Percentiles rank a stretch among this genome's conserved stretches.
phyloP scores from a whole-genome alignment of 2,329 filamentous ascomycete species.

The Emmonsia crescens region DNA sequence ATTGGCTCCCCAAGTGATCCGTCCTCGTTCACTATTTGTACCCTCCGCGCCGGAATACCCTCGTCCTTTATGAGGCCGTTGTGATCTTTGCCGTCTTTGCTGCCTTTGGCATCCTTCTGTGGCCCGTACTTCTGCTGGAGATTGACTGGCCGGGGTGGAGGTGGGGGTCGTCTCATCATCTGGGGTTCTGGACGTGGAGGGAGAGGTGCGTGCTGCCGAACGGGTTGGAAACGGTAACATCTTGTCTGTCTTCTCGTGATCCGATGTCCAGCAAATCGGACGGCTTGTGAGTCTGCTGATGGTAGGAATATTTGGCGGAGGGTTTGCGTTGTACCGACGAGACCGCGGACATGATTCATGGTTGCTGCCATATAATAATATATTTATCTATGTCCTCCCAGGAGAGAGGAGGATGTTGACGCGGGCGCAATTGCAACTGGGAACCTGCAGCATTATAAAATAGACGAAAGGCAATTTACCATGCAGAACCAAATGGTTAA shows the following conservation, averaged over 20 bases:
- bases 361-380: conserved; percentile 3
- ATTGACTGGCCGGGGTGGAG: background rate
- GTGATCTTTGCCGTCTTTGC: background rate
- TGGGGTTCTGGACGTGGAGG: background rate
- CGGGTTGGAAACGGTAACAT: conserved; percentile 1
- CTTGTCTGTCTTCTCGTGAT: background rate
- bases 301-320: conserved; percentile 3
- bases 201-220: background rate
- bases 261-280: background rate
- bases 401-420: background rate
- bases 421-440: background rate
- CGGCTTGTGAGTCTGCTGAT: background rate
- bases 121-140: background rate
- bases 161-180: background rate
- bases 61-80: conserved; percentile 21
- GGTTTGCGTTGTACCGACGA: conserved; percentile 12
- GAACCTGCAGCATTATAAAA: background rate
- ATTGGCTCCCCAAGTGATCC: conserved; percentile 22
- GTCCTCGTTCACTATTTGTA: conserved; percentile 27
- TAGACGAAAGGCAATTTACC: background rate
- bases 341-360: conserved; percentile 26
- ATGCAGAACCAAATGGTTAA: too few relatives aligned
- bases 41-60: conserved; percentile 21
- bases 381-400: background rate
- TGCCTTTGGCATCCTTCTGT: conserved; percentile 1